phyloP scores from a whole-genome alignment of 495 filamentous ascomycete species.

The Talaromyces thailandensis region DNA sequence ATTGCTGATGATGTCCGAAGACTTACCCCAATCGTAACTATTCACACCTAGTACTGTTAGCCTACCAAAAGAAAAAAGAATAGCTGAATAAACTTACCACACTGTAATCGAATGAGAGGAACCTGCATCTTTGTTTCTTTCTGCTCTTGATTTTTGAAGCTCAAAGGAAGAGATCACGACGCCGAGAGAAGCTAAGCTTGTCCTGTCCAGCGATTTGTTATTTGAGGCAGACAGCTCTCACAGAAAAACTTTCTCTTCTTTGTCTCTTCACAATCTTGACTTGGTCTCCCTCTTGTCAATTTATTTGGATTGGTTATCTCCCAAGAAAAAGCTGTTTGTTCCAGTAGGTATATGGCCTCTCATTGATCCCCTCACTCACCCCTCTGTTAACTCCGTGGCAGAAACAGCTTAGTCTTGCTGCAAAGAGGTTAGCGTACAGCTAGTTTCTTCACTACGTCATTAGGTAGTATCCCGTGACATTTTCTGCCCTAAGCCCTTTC shows the following conservation, averaged over 20 bases:
- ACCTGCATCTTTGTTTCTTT: slow-evolving; percentile 53
- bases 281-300: neutral
- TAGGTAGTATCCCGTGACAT: neutral
- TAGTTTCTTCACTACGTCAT: slow-evolving; percentile 2
- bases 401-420: neutral
- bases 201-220: neutral
- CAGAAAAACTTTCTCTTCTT: neutral
- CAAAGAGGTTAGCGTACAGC: neutral
- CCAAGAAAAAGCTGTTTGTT: neutral
- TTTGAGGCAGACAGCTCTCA: neutral
- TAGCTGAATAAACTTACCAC: slow-evolving; percentile 51
- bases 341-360: neutral
- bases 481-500: neutral
- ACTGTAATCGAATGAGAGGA: slow-evolving; percentile 84
- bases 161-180: slow-evolving; percentile 7
- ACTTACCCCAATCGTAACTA: slow-evolving; percentile 92
- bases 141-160: slow-evolving; percentile 12
- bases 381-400: slow-evolving; percentile 2
- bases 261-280: neutral
- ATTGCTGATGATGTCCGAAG: neutral
- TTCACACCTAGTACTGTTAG: slow-evolving; percentile 57
- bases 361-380: neutral
- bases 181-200: neutral
- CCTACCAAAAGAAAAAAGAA: slow-evolving; percentile 8
- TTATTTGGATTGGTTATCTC: neutral